Evolutionary conservation across 2,329 filamentous ascomycete genomes (phyloP), one percentile per base, ranked within the genome.

Genomic region (Emydomyces testavorans): DNA sequence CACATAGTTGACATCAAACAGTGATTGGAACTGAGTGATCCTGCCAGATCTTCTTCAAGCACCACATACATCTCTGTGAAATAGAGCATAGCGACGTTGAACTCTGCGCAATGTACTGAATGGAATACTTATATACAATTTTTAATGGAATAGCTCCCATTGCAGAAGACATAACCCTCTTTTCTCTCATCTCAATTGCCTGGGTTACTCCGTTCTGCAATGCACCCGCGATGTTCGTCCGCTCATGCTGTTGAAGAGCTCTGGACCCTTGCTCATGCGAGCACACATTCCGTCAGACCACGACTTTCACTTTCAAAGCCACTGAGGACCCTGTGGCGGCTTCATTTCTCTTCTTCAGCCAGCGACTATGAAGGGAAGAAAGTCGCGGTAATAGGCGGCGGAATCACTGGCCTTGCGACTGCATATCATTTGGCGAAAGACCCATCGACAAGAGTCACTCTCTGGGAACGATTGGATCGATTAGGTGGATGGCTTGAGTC

Each of bases 401-500:
- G 88, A 34, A 80, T 94, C 61, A 92, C 86, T 1, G 88, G 88
- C 43, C 75, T 94, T 40, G 77, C 82, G 29, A 75, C 80, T 32
- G 86, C 87, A 24, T 86, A 85, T 69, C 88, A 85, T 63, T 72
- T 94, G 37, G 73, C 80, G 10, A 77, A 78, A 55, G 71, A 80
- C 57, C 74, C 84, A n/a, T 78, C 81, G 3, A 74, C 79, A 28
- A 78, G 79, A 44, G 80, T 98, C 58, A 92, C 85, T 0, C 61
- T 98, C 7, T 94, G 87, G 64, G 92, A 98, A 63, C 75, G 76
- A 16, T 75, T 72, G 23, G 62, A 76, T 18, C 73, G 79, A 16
- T 63, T 90, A 0, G 92, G 92, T 36, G 92, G 92, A 38, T 96
- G 89, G 89, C 71, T 96, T 34, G 70, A 79, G 53, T 87, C 83